These are phyloP conservation scores for Trifolium fragiferum DNA, from an alignment of 306 rosid species.

Conservation along the genomic window DNA sequence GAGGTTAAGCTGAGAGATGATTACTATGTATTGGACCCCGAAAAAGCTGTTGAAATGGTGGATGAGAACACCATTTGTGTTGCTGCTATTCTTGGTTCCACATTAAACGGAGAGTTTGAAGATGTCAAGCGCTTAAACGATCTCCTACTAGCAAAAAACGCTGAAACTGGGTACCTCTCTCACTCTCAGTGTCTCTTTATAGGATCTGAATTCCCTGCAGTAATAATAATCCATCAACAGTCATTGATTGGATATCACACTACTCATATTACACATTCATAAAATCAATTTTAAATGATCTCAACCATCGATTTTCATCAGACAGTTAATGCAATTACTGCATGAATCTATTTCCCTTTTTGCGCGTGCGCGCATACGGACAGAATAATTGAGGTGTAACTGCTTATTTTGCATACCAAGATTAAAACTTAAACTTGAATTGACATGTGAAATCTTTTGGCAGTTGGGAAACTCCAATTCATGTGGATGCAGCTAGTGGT, in stretches of 20 bases:
- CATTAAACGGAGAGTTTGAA: constrained; percentile 89
- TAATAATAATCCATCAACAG: neutral
- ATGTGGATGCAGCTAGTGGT: constrained; percentile 95
- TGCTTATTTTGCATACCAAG: neutral
- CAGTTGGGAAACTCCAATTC: constrained; percentile 95
- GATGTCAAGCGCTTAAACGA: constrained; percentile 79
- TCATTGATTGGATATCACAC: neutral
- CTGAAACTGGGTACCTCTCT: constrained; percentile 68
- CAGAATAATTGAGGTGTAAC: neutral
- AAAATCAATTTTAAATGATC: neutral
- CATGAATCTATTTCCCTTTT: neutral
- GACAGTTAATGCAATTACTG: neutral
- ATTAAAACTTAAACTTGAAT: neutral
- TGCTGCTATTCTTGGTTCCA: constrained; percentile 32
- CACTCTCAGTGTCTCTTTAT: neutral
- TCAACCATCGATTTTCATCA: neutral
- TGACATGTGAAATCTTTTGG: constrained; percentile 20
- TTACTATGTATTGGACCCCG: neutral
- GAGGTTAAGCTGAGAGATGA: neutral
- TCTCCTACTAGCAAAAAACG: constrained; percentile 65
- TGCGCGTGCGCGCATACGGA: neutral
- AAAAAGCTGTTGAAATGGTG: constrained; percentile 7
- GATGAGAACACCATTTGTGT: constrained; percentile 12
- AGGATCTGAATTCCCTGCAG: neutral
- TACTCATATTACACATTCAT: neutral